A percentile compares a stretch with the other conserved stretches of the same genome.
Evolutionary conservation across 345 rosid species (phyloP).

Genomic region (Dipteronia dyeriana): DNA sequence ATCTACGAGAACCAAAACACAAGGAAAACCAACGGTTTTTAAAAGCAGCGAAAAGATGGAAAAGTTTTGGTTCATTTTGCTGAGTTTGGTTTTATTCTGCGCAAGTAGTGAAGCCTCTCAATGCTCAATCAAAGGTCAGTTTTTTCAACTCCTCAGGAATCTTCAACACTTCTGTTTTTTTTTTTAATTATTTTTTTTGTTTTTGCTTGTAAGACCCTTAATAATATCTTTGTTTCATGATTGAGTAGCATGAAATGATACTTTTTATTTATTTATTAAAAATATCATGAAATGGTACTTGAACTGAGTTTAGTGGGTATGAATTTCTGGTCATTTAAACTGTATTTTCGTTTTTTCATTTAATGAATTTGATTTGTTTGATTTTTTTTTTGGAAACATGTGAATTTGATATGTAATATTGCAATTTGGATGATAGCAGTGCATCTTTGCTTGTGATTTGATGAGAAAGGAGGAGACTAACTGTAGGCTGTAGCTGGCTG

Average conservation of each 20-base stretch:
- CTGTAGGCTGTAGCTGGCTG: too few species aligned
- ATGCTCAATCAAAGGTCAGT: too few species aligned
- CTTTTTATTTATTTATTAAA: not conserved
- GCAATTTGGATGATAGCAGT: too few species aligned
- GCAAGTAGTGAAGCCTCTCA: too few species aligned
- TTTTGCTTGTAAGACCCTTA: not conserved
- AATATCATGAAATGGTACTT: not conserved
- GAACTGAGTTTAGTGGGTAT: not conserved
- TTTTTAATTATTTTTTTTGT: too few species aligned
- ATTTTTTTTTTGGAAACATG: not conserved
- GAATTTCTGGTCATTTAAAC: not conserved
- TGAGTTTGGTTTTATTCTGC: too few species aligned
- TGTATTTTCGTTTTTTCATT: not conserved
- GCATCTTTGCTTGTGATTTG: not conserved
- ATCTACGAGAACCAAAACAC: not conserved
- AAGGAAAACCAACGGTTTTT: too few species aligned
- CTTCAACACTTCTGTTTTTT: too few species aligned
- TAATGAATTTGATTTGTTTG: not conserved
- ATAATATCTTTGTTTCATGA: too few species aligned
- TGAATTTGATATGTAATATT: not conserved
- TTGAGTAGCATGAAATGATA: not conserved
- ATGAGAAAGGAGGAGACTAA: too few species aligned
- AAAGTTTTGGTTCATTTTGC: constrained; percentile 13
- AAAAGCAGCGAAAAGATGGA: too few species aligned
- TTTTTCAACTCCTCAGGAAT: too few species aligned